These are phyloP conservation scores for Fraxinus cuspidata DNA, from an alignment of 257 asterid species.

Conservation along the genomic window DNA sequence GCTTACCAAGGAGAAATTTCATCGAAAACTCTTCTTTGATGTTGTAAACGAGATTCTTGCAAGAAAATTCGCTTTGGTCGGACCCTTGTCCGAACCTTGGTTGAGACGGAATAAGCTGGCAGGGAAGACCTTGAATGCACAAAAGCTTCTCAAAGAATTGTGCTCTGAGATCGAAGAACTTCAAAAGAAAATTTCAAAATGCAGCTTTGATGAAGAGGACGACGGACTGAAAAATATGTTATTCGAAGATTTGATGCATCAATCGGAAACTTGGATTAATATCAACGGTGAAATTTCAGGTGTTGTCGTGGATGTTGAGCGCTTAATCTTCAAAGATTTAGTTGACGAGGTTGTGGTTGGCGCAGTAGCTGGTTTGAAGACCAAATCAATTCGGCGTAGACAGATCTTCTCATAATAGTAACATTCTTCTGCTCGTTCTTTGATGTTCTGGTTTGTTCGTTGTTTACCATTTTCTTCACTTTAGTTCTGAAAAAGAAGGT, in stretches of 20 bases:
- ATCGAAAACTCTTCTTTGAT: slow-evolving; percentile 75
- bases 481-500: background rate
- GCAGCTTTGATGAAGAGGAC: slow-evolving; percentile 54
- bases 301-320: slow-evolving; percentile 78
- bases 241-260: slow-evolving; percentile 59
- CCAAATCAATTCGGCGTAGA: slow-evolving; percentile 48
- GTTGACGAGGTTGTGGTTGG: slow-evolving; percentile 75
- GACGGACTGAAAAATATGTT: slow-evolving; percentile 58
- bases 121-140: slow-evolving; percentile 51
- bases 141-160: slow-evolving; percentile 72
- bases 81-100: slow-evolving; percentile 44
- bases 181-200: slow-evolving; percentile 38
- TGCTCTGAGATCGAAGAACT: slow-evolving; percentile 74
- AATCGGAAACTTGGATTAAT: slow-evolving; percentile 58
- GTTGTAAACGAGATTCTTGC: slow-evolving; percentile 78
- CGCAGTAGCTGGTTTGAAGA: slow-evolving; percentile 48
- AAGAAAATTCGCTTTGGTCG: slow-evolving; percentile 40
- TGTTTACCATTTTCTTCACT: background rate
- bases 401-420: slow-evolving; percentile 46
- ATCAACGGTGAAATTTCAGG: slow-evolving; percentile 60
- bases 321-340: slow-evolving; percentile 79
- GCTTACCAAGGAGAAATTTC: slow-evolving; percentile 39
- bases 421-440: background rate
- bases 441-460: background rate
- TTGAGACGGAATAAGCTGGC: slow-evolving; percentile 39